phyloP scores from a whole-genome alignment of 257 asterid genomes.

The Ehretia macrophylla region DNA sequence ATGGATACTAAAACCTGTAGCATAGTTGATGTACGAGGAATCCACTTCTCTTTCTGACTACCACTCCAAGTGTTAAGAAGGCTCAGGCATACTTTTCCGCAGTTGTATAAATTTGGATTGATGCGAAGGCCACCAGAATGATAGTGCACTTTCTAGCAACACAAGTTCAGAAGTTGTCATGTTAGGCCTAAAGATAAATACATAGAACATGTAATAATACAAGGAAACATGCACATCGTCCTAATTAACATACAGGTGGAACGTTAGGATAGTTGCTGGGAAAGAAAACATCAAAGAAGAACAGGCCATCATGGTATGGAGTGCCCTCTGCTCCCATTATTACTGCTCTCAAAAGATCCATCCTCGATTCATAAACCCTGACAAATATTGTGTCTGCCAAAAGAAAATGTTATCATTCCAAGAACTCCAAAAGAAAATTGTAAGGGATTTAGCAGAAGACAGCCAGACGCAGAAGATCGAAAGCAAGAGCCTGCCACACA shows the following conservation, averaged over 20 bases:
- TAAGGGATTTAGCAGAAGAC: no score
- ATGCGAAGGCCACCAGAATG: conserved; percentile 30
- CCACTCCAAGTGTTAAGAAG: conserved; percentile 37
- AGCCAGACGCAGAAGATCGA: no score
- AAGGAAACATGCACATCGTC: neutral
- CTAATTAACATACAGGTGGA: conserved; percentile 23
- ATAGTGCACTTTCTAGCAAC: conserved; percentile 23
- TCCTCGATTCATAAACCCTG: conserved; percentile 31
- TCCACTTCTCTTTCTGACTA: conserved; percentile 22
- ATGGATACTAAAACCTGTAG: conserved; percentile 35
- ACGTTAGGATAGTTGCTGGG: conserved; percentile 25
- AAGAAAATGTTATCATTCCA: neutral
- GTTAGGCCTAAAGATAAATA: neutral
- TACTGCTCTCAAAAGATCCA: conserved; percentile 35
- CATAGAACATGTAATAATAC: neutral
- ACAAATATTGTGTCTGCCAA: conserved; percentile 26
- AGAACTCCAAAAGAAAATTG: neutral
- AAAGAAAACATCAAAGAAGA: conserved; percentile 31
- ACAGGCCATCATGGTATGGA: conserved; percentile 37
- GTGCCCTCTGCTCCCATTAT: conserved; percentile 35
- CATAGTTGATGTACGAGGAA: conserved; percentile 24
- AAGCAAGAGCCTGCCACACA: no score
- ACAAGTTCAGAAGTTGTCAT: conserved; percentile 2
- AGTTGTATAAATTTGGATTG: conserved; percentile 28
- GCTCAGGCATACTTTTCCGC: conserved; percentile 37